Percentiles rank a stretch among this genome's conserved stretches.
phyloP scores from a whole-genome alignment of 2,329 filamentous ascomycete species.

The Torrubiellomyces zombiae region DNA sequence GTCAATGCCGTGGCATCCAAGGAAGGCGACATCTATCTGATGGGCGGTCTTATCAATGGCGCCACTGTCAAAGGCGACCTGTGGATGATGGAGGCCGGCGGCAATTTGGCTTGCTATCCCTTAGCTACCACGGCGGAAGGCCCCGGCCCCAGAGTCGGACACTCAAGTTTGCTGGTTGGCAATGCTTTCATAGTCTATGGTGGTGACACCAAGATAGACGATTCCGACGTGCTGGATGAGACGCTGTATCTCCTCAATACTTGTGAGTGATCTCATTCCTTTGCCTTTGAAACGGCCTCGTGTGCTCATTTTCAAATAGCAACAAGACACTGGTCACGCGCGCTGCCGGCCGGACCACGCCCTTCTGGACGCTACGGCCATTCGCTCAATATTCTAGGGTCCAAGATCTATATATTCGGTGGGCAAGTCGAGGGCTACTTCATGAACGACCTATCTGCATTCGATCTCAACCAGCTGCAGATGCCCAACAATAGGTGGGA shows the following conservation, averaged over 20 bases:
- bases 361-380: slow-evolving; percentile 90
- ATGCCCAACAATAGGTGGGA: slow-evolving; percentile 89
- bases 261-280: too few species aligned
- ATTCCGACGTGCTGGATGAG: slow-evolving; percentile 80
- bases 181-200: slow-evolving; percentile 99
- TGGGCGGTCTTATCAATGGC: slow-evolving; percentile 91
- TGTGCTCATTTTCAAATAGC: slow-evolving; percentile 32
- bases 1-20: slow-evolving; percentile 88
- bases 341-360: slow-evolving; percentile 69
- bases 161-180: slow-evolving; percentile 83
- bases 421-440: slow-evolving; percentile 95
- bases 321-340: slow-evolving; percentile 93
- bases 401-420: slow-evolving; percentile 94
- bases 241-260: slow-evolving; percentile 94
- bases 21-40: slow-evolving; percentile 92
- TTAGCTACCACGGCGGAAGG: slow-evolving; percentile 85
- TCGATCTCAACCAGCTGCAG: slow-evolving; percentile 89
- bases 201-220: slow-evolving; percentile 93
- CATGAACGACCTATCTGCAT: slow-evolving; percentile 92
- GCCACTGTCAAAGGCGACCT: slow-evolving; percentile 92
- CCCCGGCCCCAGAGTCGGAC: slow-evolving; percentile 84
- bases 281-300: neutral
- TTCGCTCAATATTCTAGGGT: slow-evolving; percentile 88
- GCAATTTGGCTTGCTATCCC: slow-evolving; percentile 78
- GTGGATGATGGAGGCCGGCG: slow-evolving; percentile 91